These are phyloP conservation scores for Alternaria gansuensis DNA, from an alignment of 2,329 filamentous ascomycete species.

Conservation along the genomic window DNA sequence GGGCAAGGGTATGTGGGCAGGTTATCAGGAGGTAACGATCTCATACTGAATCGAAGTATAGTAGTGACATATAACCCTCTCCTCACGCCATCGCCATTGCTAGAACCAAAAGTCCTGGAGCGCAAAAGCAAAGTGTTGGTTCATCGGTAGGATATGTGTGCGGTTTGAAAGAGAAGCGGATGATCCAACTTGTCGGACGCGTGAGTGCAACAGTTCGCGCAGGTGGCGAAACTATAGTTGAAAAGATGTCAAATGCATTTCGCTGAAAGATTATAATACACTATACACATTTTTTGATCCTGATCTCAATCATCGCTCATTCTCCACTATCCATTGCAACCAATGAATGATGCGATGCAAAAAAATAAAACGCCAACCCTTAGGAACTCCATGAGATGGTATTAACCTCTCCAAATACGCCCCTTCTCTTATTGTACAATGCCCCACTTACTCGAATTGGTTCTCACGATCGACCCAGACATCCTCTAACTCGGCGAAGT, in stretches of 20 bases:
- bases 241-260: conserved; percentile 8
- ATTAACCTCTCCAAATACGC: conserved; percentile 1
- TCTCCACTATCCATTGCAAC: conserved; percentile 12
- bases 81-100: conserved; percentile 30
- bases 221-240: too few relatives aligned
- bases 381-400: conserved; percentile 4
- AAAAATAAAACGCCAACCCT: conserved; percentile 33
- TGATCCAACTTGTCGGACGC: background rate
- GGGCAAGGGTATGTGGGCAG: conserved; percentile 13
- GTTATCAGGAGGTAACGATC: too few relatives aligned
- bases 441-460: conserved; percentile 77
- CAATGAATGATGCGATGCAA: conserved; percentile 4
- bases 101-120: conserved; percentile 30
- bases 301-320: conserved; percentile 7
- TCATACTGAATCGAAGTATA: background rate
- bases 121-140: conserved; percentile 18
- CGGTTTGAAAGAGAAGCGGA: background rate
- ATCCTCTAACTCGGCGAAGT: conserved; percentile 96
- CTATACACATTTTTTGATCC: conserved; percentile 30
- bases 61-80: conserved; percentile 29
- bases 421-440: conserved; percentile 1
- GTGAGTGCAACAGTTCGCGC: background rate
- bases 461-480: conserved; percentile 93
- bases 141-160: background rate
- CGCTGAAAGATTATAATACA: conserved; percentile 31